These are phyloP conservation scores for Hyphopichia pseudoburtonii DNA, from an alignment of 1,139 yeast species.

Conservation along the genomic window DNA sequence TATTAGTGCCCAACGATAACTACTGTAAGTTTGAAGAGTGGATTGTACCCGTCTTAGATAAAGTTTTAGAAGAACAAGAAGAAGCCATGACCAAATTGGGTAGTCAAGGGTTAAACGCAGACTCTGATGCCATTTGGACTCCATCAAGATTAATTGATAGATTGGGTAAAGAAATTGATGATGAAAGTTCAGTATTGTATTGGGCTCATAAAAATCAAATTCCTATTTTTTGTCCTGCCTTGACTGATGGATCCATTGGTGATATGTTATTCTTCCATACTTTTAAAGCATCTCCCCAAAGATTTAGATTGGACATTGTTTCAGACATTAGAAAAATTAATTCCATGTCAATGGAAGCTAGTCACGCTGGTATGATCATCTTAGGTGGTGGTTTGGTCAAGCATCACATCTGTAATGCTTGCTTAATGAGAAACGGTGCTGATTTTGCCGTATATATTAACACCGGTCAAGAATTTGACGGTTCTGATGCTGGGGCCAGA, in stretches of 20 bases:
- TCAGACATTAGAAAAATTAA: slow-evolving; percentile 90
- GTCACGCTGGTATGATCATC: slow-evolving; percentile 91
- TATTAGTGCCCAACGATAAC: slow-evolving; percentile 95
- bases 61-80: slow-evolving; percentile 86
- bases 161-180: slow-evolving; percentile 90
- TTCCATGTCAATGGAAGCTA: slow-evolving; percentile 94
- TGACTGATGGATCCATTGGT: slow-evolving; percentile 97
- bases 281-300: slow-evolving; percentile 88
- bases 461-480: slow-evolving; percentile 98
- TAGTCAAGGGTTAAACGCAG: slow-evolving; percentile 51
- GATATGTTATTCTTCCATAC: slow-evolving; percentile 99
- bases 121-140: slow-evolving; percentile 67
- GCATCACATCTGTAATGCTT: slow-evolving; percentile 97
- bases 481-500: slow-evolving; percentile 98
- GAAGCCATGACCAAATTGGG: slow-evolving; percentile 60
- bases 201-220: slow-evolving; percentile 98
- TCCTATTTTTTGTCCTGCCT: slow-evolving; percentile 95
- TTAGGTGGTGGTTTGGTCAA: slow-evolving; percentile 96
- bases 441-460: slow-evolving; percentile 96
- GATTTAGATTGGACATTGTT: slow-evolving; percentile 86
- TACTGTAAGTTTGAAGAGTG: slow-evolving; percentile 97
- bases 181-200: slow-evolving; percentile 89
- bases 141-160: slow-evolving; percentile 92
- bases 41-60: slow-evolving; percentile 92
- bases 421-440: slow-evolving; percentile 98